Evolutionary conservation across 2,329 filamentous ascomycete species (phyloP).

Genomic region (Pyrenochaeta sp.): DNA sequence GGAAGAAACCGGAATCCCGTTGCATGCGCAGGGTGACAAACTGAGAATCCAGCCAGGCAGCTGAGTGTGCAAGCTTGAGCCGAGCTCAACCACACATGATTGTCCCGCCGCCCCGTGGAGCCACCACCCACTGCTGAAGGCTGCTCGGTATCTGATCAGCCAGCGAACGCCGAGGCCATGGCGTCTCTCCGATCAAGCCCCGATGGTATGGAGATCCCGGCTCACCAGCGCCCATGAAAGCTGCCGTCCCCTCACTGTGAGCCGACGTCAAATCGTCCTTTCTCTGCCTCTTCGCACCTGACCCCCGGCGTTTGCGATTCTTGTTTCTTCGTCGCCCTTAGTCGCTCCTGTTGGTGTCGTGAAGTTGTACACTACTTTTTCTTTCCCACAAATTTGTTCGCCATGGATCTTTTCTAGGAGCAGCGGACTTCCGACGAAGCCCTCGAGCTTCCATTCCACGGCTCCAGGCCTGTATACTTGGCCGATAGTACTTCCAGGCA

Average conservation of each 20-base stretch:
- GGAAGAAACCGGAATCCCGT: slow-evolving; percentile 8
- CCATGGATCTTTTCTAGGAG: slow-evolving; percentile 32
- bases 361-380: neutral
- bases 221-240: slow-evolving; percentile 5
- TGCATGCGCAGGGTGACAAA: neutral
- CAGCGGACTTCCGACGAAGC: slow-evolving; percentile 27
- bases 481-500: neutral
- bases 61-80: neutral
- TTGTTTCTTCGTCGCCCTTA: neutral
- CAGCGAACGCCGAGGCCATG: slow-evolving; percentile 9
- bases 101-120: neutral
- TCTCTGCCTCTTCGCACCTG: neutral
- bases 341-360: neutral
- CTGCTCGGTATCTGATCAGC: neutral
- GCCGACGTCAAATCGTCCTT: slow-evolving; percentile 4
- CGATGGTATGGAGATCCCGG: slow-evolving; percentile 12
- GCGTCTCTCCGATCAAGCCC: slow-evolving; percentile 8
- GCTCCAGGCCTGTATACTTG: slow-evolving; percentile 16
- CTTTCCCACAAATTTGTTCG: slow-evolving; percentile 1
- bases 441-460: slow-evolving; percentile 32
- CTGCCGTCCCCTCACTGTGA: slow-evolving; percentile 12
- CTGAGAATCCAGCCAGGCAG: neutral
- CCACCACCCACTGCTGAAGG: neutral
- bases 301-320: neutral
- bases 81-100: neutral